Percentiles rank a stretch among this genome's conserved stretches.
These are phyloP conservation scores for Neofusicoccum parvum DNA, from an alignment of 2,329 filamentous ascomycete genomes.

Conservation along the genomic window DNA sequence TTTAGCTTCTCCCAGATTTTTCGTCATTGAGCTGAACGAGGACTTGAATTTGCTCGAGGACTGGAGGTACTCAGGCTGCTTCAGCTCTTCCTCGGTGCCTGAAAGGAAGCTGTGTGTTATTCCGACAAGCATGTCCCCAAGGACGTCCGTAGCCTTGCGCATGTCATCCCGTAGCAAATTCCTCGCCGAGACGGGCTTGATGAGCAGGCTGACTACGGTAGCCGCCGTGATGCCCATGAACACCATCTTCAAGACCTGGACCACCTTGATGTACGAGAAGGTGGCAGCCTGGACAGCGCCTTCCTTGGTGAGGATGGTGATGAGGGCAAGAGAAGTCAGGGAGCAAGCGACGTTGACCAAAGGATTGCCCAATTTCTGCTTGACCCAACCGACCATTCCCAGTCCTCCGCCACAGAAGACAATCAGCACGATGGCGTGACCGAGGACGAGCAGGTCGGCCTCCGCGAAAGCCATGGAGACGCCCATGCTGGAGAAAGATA, in stretches of 20 bases:
- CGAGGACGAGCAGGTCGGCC: conserved; percentile 67
- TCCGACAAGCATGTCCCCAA: conserved; percentile 78
- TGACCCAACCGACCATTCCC: conserved; percentile 85
- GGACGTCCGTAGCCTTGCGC: conserved; percentile 70
- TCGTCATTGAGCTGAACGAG: conserved; percentile 70
- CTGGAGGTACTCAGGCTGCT: conserved; percentile 64
- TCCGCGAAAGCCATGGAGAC: conserved; percentile 77
- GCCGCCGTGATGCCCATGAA: conserved; percentile 62
- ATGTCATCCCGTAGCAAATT: conserved; percentile 73
- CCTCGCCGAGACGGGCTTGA: conserved; percentile 79
- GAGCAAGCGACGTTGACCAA: conserved; percentile 85
- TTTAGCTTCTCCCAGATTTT: conserved; percentile 81
- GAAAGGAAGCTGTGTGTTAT: conserved; percentile 83
- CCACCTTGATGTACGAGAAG: conserved; percentile 81
- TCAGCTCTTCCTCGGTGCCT: conserved; percentile 77
- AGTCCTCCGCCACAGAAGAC: conserved; percentile 85
- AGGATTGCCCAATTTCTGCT: conserved; percentile 76
- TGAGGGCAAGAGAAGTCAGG: conserved; percentile 82
- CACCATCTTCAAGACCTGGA: conserved; percentile 60
- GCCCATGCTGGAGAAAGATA: conserved; percentile 86
- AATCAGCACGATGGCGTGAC: conserved; percentile 77
- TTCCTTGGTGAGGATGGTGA: conserved; percentile 89
- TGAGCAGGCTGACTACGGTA: conserved; percentile 59
- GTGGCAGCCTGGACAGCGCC: conserved; percentile 80
- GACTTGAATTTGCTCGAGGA: conserved; percentile 66